These are phyloP conservation scores for Plasmodium malariae DNA, from an alignment of 169 alveolate genomes.

Conservation along the genomic window DNA sequence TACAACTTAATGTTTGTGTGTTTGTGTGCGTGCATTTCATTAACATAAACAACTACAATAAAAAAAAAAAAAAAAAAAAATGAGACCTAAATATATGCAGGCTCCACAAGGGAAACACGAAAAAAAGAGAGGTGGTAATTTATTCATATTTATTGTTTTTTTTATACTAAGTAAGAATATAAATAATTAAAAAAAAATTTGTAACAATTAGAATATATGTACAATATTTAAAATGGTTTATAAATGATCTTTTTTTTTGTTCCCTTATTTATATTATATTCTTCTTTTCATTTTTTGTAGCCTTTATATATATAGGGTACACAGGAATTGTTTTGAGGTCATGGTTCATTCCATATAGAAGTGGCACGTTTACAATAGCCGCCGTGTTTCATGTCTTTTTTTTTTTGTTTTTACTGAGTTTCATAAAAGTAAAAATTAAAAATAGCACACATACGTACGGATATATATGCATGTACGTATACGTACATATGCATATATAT, in stretches of 20 bases:
- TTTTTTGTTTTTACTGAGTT: constrained; percentile 61
- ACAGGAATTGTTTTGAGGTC: constrained; percentile 65
- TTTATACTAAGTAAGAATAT: constrained; percentile 35
- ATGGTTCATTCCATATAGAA: constrained; percentile 72
- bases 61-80: constrained; percentile 13
- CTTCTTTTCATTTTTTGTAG: constrained; percentile 10
- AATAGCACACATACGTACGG: background rate
- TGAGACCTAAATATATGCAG: constrained; percentile 73
- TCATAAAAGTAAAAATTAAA: constrained; percentile 58
- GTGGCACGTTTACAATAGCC: constrained; percentile 70
- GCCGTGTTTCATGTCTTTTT: constrained; percentile 53
- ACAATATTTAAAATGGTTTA: background rate
- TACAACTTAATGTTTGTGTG: constrained; percentile 20
- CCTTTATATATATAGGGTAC: constrained; percentile 60
- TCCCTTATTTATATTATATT: background rate
- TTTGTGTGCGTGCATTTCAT: no score
- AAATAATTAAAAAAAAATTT: background rate
- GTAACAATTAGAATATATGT: background rate
- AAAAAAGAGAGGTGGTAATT: constrained; percentile 52
- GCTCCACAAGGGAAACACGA: constrained; percentile 46
- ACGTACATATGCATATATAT: background rate
- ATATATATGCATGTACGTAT: background rate
- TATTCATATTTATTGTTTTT: constrained; percentile 65
- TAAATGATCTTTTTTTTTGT: background rate
- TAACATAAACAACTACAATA: background rate